Evolutionary conservation across 2,329 filamentous ascomycete genomes (phyloP).

Genomic region (Pseudocercospora macadamiae): DNA sequence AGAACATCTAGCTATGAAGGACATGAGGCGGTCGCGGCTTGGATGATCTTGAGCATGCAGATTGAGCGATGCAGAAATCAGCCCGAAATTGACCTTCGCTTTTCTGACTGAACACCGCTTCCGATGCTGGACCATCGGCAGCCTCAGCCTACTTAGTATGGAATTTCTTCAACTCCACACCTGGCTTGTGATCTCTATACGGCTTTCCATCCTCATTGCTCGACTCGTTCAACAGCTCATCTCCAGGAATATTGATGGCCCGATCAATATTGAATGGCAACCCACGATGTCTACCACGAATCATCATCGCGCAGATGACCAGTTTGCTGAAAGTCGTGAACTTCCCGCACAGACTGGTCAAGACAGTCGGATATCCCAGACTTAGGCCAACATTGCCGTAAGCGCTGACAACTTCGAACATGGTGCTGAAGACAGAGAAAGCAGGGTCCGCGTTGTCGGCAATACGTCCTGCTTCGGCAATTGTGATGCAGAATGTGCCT

Average conservation of each 20-base stretch:
- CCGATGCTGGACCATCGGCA: too few relatives aligned
- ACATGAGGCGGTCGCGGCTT: too few relatives aligned
- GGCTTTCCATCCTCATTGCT: background rate
- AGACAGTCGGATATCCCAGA: constrained; percentile 34
- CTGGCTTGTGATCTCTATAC: background rate
- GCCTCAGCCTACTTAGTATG: background rate
- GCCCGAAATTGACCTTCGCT: too few relatives aligned
- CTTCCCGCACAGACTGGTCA: constrained; percentile 64
- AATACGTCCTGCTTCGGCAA: constrained; percentile 37
- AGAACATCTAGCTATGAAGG: too few relatives aligned
- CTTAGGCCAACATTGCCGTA: constrained; percentile 34
- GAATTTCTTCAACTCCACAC: background rate
- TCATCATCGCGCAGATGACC: constrained; percentile 64
- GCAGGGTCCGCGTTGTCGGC: constrained; percentile 16
- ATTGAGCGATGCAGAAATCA: too few relatives aligned
- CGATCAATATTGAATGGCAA: constrained; percentile 66
- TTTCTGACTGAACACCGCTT: too few relatives aligned
- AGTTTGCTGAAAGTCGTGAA: constrained; percentile 70
- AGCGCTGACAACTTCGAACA: constrained; percentile 44
- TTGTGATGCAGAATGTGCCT: constrained; percentile 44
- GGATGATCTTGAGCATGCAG: too few relatives aligned
- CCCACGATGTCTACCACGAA: constrained; percentile 64
- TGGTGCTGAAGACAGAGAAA: constrained; percentile 43
- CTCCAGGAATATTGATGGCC: constrained; percentile 62
- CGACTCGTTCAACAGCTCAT: background rate